These are phyloP conservation scores for Fusarium avenaceum DNA, from an alignment of 2,329 filamentous ascomycete genomes.

Conservation along the genomic window DNA sequence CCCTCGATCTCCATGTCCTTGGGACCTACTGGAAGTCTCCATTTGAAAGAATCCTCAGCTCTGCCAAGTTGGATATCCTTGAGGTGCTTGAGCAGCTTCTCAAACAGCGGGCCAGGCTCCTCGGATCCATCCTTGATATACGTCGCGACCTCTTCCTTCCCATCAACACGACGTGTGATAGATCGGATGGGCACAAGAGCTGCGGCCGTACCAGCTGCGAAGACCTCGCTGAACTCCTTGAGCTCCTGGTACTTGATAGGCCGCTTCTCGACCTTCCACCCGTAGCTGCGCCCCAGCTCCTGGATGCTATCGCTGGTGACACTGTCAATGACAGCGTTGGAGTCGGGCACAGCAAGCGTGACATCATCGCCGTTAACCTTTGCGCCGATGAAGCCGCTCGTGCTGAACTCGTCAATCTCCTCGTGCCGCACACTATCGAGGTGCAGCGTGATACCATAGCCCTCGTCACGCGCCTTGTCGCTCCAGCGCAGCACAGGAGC, in stretches of 20 bases:
- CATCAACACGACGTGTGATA: conserved; percentile 76
- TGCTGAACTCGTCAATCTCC: conserved; percentile 96
- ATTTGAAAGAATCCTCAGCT: conserved; percentile 80
- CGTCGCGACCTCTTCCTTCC: conserved; percentile 62
- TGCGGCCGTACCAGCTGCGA: conserved; percentile 93
- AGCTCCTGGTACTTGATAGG: conserved; percentile 74
- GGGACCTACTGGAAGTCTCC: conserved; percentile 68
- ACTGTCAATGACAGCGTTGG: conserved; percentile 86
- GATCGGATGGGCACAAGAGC: conserved; percentile 92
- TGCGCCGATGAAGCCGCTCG: conserved; percentile 91
- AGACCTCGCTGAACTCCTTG: conserved; percentile 74
- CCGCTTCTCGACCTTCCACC: conserved; percentile 86
- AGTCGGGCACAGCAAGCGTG: conserved; percentile 88
- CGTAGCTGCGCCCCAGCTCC: conserved; percentile 80
- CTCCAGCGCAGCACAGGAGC: conserved; percentile 91
- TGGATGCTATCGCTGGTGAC: conserved; percentile 86
- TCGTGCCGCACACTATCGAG: conserved; percentile 86
- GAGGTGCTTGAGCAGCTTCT: conserved; percentile 79
- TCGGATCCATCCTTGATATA: conserved; percentile 70
- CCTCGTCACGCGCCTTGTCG: conserved; percentile 81
- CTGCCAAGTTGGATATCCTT: conserved; percentile 90
- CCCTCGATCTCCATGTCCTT: conserved; percentile 60
- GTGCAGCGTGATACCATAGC: conserved; percentile 95
- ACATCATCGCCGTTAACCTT: conserved; percentile 69
- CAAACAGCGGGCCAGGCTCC: conserved; percentile 79